A percentile compares a stretch with the other conserved stretches of the same genome.
These are phyloP conservation scores for Globisporangium nodosum DNA, from an alignment of 352 stramenopile genomes.

Conservation along the genomic window DNA sequence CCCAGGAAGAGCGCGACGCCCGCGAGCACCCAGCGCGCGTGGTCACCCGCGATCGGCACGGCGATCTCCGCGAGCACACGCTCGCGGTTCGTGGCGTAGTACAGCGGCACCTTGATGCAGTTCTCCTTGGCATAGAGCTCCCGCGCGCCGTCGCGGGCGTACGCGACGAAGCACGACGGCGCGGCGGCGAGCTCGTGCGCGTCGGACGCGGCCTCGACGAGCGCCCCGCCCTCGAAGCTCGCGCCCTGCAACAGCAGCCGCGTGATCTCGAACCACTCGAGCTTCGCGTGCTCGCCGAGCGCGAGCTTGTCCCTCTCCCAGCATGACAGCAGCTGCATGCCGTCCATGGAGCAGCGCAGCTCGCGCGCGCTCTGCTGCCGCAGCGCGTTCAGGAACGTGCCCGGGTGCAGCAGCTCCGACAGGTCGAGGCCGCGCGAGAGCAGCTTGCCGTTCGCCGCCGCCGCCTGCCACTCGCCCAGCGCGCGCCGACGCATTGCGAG, in stretches of 20 bases:
- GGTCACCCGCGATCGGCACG: conserved; percentile 68
- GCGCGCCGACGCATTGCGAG: conserved; percentile 78
- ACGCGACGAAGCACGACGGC: conserved; percentile 80
- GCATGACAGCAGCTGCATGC: conserved; percentile 86
- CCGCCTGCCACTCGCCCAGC: conserved; percentile 82
- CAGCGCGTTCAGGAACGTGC: conserved; percentile 93
- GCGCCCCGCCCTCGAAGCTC: conserved; percentile 70
- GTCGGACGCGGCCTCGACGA: conserved; percentile 79
- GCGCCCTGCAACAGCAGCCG: conserved; percentile 83
- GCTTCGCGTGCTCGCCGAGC: conserved; percentile 15
- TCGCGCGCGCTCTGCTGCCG: conserved; percentile 87
- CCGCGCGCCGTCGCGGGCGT: conserved; percentile 64
- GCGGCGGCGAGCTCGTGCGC: conserved; percentile 78
- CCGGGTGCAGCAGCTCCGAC: conserved; percentile 89
- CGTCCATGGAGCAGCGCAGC: conserved; percentile 86
- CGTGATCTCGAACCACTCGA: conserved; percentile 83
- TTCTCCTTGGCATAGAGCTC: conserved; percentile 73
- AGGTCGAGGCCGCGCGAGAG: conserved; percentile 79
- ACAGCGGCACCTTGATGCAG: conserved; percentile 74
- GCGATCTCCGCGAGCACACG: conserved; percentile 79
- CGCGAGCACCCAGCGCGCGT: conserved; percentile 71
- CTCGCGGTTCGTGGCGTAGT: conserved; percentile 73
- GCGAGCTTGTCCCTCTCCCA: conserved; percentile 76
- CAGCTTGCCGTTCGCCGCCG: conserved; percentile 49
- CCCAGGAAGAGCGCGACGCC: conserved; percentile 81